These are phyloP conservation scores for Candida ulmi DNA, from an alignment of 805 yeast species.

Conservation along the genomic window DNA sequence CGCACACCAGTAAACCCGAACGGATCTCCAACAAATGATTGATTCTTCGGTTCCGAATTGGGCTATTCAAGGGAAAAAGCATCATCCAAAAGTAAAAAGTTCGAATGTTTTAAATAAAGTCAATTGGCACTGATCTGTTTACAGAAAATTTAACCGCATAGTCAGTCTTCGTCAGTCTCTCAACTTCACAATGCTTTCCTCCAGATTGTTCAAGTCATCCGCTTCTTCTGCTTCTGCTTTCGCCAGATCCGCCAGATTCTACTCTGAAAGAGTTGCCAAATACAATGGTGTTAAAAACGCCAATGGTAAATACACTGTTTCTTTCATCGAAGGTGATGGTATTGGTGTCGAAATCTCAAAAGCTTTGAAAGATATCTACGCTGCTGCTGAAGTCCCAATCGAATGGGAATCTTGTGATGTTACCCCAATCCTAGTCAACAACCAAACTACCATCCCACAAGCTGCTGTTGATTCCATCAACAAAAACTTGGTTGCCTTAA, in stretches of 20 bases:
- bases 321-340: slow-evolving; percentile 98
- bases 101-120: background rate
- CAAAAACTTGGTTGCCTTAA: slow-evolving; percentile 89
- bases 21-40: background rate
- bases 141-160: background rate
- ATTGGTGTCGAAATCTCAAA: slow-evolving; percentile 94
- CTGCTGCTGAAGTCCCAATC: slow-evolving; percentile 92
- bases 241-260: slow-evolving; percentile 15
- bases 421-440: slow-evolving; percentile 86
- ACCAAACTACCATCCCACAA: slow-evolving; percentile 89
- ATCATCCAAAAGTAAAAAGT: background rate
- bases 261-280: slow-evolving; percentile 52
- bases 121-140: background rate
- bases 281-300: slow-evolving; percentile 59
- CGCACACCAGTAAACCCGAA: background rate
- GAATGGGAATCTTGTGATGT: slow-evolving; percentile 98
- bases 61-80: background rate
- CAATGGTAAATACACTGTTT: slow-evolving; percentile 86
- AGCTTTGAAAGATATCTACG: slow-evolving; percentile 87
- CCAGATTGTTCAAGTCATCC: slow-evolving; percentile 75
- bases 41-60: background rate
- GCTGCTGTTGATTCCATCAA: slow-evolving; percentile 90
- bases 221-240: slow-evolving; percentile 5
- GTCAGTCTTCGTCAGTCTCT: background rate
- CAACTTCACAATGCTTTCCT: slow-evolving; percentile 66